Percentiles rank a stretch among this genome's conserved stretches.
Conservation (phyloP, 768 basidiomycete species). For the Termitomyces sp. region DNA sequence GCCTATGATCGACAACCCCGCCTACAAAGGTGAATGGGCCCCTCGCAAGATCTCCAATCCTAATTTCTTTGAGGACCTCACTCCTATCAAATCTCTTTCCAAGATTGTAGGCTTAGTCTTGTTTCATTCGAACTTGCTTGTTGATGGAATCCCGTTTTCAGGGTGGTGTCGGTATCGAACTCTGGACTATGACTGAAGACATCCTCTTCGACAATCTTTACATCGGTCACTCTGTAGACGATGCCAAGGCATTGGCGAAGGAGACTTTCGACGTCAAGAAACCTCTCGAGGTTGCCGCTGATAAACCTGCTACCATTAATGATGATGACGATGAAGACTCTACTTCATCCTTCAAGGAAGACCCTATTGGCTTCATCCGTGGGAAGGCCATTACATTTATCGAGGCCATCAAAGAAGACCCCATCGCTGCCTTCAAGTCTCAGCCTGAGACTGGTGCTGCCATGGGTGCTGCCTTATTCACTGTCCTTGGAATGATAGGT, state of each 20-base stretch:
- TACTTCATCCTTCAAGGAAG: conserved; percentile 51
- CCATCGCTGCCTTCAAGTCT: conserved; percentile 75
- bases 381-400: conserved; percentile 75
- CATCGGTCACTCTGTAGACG: conserved; percentile 82
- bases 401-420: conserved; percentile 69
- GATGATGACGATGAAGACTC: conserved; percentile 49
- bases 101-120: conserved; percentile 61
- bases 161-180: conserved; percentile 95
- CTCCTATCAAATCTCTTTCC: conserved; percentile 73
- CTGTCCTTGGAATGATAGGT: conserved; percentile 81
- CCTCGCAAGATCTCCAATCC: conserved; percentile 92
- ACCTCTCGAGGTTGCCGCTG: conserved; percentile 61
- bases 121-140: background rate
- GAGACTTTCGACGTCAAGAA: conserved; percentile 95
- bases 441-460: conserved; percentile 86
- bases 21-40: conserved; percentile 92
- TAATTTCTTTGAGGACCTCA: conserved; percentile 81
- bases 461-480: conserved; percentile 67
- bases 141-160: conserved; percentile 18
- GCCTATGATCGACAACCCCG: conserved; percentile 94
- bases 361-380: conserved; percentile 79
- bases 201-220: conserved; percentile 94
- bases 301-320: conserved; percentile 42
- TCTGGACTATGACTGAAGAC: conserved; percentile 99
- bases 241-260: conserved; percentile 75